Percentiles rank a stretch among this genome's conserved stretches.
These are phyloP conservation scores for Lentinula sp. DNA, from an alignment of 768 basidiomycete species.

Conservation along the genomic window DNA sequence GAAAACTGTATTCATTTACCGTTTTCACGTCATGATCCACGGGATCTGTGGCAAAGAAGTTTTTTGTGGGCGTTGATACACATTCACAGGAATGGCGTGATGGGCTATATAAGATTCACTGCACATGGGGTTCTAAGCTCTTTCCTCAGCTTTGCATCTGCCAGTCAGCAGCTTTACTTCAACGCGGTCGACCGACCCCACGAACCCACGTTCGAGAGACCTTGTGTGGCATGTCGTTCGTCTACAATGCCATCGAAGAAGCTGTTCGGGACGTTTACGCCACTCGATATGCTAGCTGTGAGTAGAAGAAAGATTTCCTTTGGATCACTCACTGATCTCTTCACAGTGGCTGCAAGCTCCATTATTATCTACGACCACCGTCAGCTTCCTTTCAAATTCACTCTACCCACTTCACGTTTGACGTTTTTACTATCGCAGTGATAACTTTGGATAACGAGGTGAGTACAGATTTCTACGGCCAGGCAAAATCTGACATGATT, in stretches of 20 bases:
- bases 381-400: slow-evolving; percentile 20
- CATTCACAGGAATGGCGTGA: neutral
- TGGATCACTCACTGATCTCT: neutral
- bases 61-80: neutral
- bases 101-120: neutral
- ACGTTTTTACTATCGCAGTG: slow-evolving; percentile 22
- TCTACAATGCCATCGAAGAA: neutral
- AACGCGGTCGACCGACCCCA: neutral
- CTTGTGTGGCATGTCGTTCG: neutral
- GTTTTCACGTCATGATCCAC: neutral
- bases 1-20: no score
- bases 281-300: slow-evolving; percentile 38
- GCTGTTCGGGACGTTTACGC: slow-evolving; percentile 28
- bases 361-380: slow-evolving; percentile 52
- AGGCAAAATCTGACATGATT: neutral
- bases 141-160: neutral
- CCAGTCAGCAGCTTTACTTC: neutral
- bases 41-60: neutral
- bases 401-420: neutral
- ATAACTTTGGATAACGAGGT: slow-evolving; percentile 51
- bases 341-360: slow-evolving; percentile 41
- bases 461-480: slow-evolving; percentile 3
- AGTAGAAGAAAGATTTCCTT: slow-evolving; percentile 9
- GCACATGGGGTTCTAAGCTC: neutral
- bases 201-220: neutral